Conservation (phyloP, 768 basidiomycete species). For the Candolleomyces efflorescens region DNA sequence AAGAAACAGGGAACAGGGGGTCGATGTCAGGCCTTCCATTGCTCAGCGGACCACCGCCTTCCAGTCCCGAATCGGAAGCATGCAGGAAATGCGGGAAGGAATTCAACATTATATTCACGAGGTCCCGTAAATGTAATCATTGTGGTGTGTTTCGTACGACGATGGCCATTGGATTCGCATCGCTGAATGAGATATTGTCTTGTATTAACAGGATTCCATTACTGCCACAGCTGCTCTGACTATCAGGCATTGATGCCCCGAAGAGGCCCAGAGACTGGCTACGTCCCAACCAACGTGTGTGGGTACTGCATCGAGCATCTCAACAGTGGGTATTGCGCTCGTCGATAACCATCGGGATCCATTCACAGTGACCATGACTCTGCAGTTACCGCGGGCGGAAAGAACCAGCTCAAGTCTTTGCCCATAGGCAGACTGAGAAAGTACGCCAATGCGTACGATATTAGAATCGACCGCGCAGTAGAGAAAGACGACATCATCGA, state of each 20-base stretch:
- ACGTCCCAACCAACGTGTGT: slow-evolving; percentile 65
- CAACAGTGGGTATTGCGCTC: slow-evolving; percentile 42
- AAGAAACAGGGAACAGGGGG: not conserved
- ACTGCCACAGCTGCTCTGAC: slow-evolving; percentile 71
- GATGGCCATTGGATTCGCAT: not conserved
- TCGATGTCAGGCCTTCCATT: slow-evolving; percentile 56
- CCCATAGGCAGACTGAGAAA: slow-evolving; percentile 61
- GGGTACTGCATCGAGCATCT: slow-evolving; percentile 70
- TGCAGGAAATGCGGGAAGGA: slow-evolving; percentile 76
- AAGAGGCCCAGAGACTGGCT: slow-evolving; percentile 45
- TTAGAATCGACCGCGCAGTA: slow-evolving; percentile 54
- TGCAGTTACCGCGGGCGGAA: slow-evolving; percentile 67
- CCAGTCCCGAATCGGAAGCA: slow-evolving; percentile 24
- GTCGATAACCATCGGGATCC: slow-evolving; percentile 1
- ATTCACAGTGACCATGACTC: slow-evolving; percentile 1
- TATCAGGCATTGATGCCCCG: slow-evolving; percentile 80
- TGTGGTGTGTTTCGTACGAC: slow-evolving; percentile 49
- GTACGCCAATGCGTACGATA: slow-evolving; percentile 68
- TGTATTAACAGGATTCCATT: slow-evolving; percentile 51
- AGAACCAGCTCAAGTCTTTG: slow-evolving; percentile 48
- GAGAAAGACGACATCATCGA: slow-evolving; percentile 82
- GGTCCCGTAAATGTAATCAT: slow-evolving; percentile 67
- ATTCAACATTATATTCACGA: slow-evolving; percentile 61
- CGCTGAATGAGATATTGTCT: not conserved
- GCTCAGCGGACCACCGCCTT: slow-evolving; percentile 62